A percentile compares a stretch with the other conserved stretches of the same genome.
phyloP scores from a whole-genome alignment of 2,329 filamentous ascomycete species.

The Diaporthe sp. region DNA sequence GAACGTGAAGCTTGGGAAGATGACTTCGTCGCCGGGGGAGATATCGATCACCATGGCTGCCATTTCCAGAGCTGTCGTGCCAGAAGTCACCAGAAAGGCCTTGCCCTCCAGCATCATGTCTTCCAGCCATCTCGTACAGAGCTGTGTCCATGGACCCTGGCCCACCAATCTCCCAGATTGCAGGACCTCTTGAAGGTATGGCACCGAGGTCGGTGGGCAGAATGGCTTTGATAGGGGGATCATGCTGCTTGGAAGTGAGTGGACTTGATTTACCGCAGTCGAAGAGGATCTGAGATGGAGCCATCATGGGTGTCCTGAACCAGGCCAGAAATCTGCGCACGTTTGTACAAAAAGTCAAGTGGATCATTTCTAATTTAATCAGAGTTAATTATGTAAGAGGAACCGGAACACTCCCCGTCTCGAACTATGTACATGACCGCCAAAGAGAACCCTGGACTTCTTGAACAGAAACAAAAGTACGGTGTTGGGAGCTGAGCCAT shows the following conservation, averaged over 20 bases:
- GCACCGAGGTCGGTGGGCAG: neutral
- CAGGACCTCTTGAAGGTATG: neutral
- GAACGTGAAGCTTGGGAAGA: neutral
- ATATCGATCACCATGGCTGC: neutral
- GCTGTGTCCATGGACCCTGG: neutral
- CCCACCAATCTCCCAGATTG: neutral
- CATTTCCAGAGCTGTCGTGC: neutral
- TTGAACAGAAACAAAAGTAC: too few species aligned
- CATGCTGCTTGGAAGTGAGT: neutral
- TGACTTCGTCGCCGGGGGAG: neutral
- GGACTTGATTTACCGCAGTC: neutral
- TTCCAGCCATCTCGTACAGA: neutral
- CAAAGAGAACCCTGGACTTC: too few species aligned
- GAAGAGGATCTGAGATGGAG: neutral
- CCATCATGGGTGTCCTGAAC: neutral
- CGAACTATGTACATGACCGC: too few species aligned
- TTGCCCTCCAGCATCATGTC: conserved; percentile 2
- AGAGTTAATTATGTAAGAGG: too few species aligned
- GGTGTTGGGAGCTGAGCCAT: neutral
- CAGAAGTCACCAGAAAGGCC: neutral
- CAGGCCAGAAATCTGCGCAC: too few species aligned
- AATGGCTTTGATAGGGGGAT: neutral
- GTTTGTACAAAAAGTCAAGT: too few species aligned
- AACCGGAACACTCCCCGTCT: too few species aligned
- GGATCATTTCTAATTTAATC: too few species aligned